These are phyloP conservation scores for Penicillium sp. DNA, from an alignment of 2,329 filamentous ascomycete species.

Conservation along the genomic window DNA sequence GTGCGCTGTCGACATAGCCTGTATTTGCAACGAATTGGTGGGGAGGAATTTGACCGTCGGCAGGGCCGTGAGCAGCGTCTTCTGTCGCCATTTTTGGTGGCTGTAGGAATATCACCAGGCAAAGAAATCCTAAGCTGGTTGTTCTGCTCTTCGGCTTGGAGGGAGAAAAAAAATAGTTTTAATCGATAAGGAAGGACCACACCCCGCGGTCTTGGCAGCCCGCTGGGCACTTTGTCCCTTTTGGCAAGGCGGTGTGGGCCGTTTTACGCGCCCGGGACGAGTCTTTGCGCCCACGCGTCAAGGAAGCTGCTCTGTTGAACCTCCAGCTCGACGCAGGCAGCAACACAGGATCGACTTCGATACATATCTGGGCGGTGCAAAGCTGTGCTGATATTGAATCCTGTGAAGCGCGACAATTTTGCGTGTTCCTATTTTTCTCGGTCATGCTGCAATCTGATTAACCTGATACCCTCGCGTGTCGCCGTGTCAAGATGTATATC, in stretches of 20 bases:
- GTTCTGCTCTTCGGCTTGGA: neutral
- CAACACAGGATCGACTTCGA: neutral
- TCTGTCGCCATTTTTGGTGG: conserved; percentile 9
- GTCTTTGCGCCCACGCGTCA: conserved; percentile 1
- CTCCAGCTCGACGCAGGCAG: neutral
- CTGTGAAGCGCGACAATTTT: neutral
- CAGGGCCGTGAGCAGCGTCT: conserved; percentile 24
- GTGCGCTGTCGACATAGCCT: conserved; percentile 6
- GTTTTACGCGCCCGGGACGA: neutral
- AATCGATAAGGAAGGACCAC: conserved; percentile 11
- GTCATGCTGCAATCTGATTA: conserved; percentile 1
- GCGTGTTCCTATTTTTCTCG: neutral
- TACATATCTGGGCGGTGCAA: neutral
- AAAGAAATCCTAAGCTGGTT: neutral
- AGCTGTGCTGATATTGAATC: neutral
- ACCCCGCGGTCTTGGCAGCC: conserved; percentile 12
- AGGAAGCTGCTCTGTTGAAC: neutral
- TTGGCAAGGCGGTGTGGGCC: conserved; percentile 9
- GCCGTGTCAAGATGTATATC: conserved; percentile 73
- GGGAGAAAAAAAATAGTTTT: conserved; percentile 4
- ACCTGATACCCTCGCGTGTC: conserved; percentile 13
- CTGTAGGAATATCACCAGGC: neutral
- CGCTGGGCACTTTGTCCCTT: conserved; percentile 6
- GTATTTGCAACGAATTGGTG: conserved; percentile 47
- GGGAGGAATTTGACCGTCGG: conserved; percentile 44